Evolutionary conservation across 257 asterid genomes (phyloP).

Genomic region (Nicotiana benthamiana): DNA sequence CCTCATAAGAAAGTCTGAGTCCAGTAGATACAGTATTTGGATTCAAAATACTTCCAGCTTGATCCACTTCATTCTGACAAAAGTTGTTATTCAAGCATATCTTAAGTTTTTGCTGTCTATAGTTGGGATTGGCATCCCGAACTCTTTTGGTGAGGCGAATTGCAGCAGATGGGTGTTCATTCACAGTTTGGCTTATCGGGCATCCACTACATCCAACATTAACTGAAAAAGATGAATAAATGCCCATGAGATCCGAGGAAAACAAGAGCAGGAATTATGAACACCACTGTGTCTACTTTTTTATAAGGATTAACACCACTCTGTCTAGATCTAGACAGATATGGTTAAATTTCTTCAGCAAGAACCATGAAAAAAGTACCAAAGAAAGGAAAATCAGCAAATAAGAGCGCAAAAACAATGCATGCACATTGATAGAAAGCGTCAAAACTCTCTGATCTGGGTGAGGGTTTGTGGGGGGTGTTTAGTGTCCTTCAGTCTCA

Average conservation of each 20-base stretch:
- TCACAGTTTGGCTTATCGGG: conserved; percentile 26
- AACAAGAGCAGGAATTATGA: not conserved
- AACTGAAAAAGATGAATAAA: conserved; percentile 26
- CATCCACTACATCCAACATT: conserved; percentile 38
- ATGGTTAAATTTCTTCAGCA: not conserved
- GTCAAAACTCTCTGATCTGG: not conserved
- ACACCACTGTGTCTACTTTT: not conserved
- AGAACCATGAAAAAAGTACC: not conserved
- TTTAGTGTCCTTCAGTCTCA: not conserved
- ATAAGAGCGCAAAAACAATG: too few species aligned
- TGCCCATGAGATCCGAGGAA: not conserved
- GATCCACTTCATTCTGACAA: conserved; percentile 30
- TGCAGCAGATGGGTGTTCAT: conserved; percentile 26
- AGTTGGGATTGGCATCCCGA: conserved; percentile 33
- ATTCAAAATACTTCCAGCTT: conserved; percentile 36
- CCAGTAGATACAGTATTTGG: conserved; percentile 62
- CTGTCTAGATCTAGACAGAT: not conserved
- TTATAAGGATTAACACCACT: too few species aligned
- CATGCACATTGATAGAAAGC: not conserved
- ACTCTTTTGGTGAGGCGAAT: conserved; percentile 32
- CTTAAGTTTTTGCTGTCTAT: conserved; percentile 45
- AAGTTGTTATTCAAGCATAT: conserved; percentile 38
- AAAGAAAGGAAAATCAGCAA: not conserved
- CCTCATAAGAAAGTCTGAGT: conserved; percentile 51
- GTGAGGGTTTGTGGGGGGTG: not conserved